Conservation (phyloP, 176 grass and related monocot genomes). For the Zizania latifolia region DNA sequence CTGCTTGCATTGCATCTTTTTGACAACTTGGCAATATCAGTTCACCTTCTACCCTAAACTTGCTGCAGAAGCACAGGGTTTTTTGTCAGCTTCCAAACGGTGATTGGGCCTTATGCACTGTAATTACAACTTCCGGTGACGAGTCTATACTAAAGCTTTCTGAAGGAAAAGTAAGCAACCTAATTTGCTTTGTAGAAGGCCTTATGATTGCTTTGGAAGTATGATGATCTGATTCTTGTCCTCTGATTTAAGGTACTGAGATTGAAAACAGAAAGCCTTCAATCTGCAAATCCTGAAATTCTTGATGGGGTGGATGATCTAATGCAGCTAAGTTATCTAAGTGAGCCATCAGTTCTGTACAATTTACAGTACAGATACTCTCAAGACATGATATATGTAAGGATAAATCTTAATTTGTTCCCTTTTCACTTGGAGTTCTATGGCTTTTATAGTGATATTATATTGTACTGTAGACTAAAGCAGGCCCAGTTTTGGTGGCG, state of each 20-base stretch:
- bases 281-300: constrained; percentile 97
- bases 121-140: constrained; percentile 62
- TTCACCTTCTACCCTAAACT: constrained; percentile 19
- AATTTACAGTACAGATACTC: constrained; percentile 94
- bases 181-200: neutral
- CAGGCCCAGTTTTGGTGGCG: constrained; percentile 95
- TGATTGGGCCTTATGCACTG: constrained; percentile 74
- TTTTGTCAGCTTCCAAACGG: constrained; percentile 77
- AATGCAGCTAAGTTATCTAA: constrained; percentile 98
- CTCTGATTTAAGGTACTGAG: constrained; percentile 60
- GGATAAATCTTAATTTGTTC: constrained; percentile 19
- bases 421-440: constrained; percentile 10
- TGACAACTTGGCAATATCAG: neutral
- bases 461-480: constrained; percentile 80
- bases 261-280: constrained; percentile 69
- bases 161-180: constrained; percentile 72
- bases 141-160: constrained; percentile 70
- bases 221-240: constrained; percentile 7
- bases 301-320: constrained; percentile 95
- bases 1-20: neutral
- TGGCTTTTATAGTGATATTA: constrained; percentile 34
- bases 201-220: neutral
- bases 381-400: constrained; percentile 89
- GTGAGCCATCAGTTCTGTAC: constrained; percentile 90
- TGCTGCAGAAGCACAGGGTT: constrained; percentile 76